Base-by-base conservation (phyloP, 345 rosid genomes). In the Zanthoxylum bungeanum region DNA sequence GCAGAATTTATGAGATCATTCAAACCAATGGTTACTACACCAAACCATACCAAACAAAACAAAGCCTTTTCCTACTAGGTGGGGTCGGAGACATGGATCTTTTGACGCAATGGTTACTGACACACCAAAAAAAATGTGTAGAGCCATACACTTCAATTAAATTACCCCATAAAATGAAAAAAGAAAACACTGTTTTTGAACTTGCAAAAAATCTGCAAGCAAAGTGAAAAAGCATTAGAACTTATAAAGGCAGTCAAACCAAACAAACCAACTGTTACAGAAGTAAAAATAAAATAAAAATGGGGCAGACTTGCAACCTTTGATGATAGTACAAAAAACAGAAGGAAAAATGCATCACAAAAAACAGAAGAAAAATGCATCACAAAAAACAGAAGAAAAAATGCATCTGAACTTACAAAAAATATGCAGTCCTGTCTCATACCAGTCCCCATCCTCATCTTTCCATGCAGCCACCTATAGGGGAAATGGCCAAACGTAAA, bases 361-460 rank as follows among this genome's bases (percentile, higher is more conserved):
- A n/a, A n/a, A n/a, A n/a, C n/a, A n/a, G n/a, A n/a, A n/a, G n/a
- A n/a, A n/a, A n/a, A n/a, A n/a, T n/a, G n/a, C n/a, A n/a, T n/a
- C n/a, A n/a, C n/a, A n/a, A n/a, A n/a, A 60, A 31, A 4, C 7
- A 9, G 3, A 31, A 25, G 39, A 21, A 51, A 68, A 36, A 36
- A 12, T 52, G 14, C 8, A 25, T 22, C 0, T 33, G 24, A 57
- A 79, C 97, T 91, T 85, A 94, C 97, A 94, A 81, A 94, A 94
- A 78, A 92, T 92, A 79, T 94, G 98, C 76, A 94, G 77, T 30
- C 98, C 95, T 49, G 97, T 94, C 78, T 92, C 97, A 34, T 92
- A 90, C 93, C 98, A 92, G 75, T 94, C 98, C 58, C 97, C 97
- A 77, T 92, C 93, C 39, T 83, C 86, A 82, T 92, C 97, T 80